Base-by-base conservation (phyloP, 805 yeast species). In the Ogataea methylovora region DNA sequence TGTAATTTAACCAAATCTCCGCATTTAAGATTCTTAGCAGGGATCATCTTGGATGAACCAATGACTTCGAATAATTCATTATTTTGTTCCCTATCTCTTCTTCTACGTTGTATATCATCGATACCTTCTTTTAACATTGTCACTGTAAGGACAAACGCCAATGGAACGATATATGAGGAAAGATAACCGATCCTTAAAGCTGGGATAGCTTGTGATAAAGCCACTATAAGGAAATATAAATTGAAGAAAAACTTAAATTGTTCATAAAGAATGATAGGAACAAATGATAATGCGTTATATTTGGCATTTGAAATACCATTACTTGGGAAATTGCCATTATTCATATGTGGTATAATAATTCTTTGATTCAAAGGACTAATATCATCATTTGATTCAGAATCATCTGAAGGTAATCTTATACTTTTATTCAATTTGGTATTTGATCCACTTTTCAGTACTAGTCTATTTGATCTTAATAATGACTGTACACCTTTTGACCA, bases 221-320 rank as follows among this genome's bases (percentile, higher is more conserved):
- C 97, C 44, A 94, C 98, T 15, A 94, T 51, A 33, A 94, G 62
- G 54, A 92, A 92, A 58, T 92, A 92, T 31, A 92, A 63, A 59
- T 92, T 92, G 70, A 87, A 92, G 60, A 92, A 92, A 57, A 92
- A 90, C 63, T 88, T 87, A 76, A 92, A 92, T 65, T 92, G 99
- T 55, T 90, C 96, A 57, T 84, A 94, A 21, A 92, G 69, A 35
- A 92, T 77, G 28, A 85, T 69, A 3, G 99, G 99, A 8, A 92
- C 60, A 50, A 92, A 92, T 2, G 95, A 78, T 24, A 86, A 54
- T 2, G 92, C 84, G 47, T 84, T 84, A 60, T 92, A 92, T 59
- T 88, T 90, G 16, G 98, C 97, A 58, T 92, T 92, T 30, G 95
- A 84, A 11, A 92, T 73, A 6, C 92, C 84, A 55, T 92, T 92